Evolutionary conservation across 2,329 filamentous ascomycete species (phyloP), one percentile per base, ranked within the genome.

Genomic region (Blumeria graminis): DNA sequence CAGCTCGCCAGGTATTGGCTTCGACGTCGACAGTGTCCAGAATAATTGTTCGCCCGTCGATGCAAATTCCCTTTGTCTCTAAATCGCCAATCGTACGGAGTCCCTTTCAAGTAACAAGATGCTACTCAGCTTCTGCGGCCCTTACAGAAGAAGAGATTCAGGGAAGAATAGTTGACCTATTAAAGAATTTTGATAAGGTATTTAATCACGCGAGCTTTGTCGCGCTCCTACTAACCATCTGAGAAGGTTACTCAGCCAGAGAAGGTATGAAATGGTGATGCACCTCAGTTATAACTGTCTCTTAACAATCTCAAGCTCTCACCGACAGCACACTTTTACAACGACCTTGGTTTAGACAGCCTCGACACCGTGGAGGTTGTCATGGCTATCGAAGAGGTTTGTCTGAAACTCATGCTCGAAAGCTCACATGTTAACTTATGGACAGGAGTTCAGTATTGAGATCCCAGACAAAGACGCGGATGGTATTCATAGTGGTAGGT

Each of bases 321-420:
- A 67, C 73, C 79, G 61, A 76, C 74, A 56, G 83, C 90, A 58
- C 89, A 96, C 78, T 98, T 98, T 74, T 78, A 87, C 69, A 96
- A 95, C 71, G 90, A 98, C 73, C 84, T 98, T 61, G 92, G 89
- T 62, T 76, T 98, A 66, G 92, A 98, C 76, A 93, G 85, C 73
- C 79, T 98, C 71, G 92, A 98, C 71, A 95, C 92, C 61, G 92
- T 98, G 61, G 92, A 98, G 77, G 92, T 98, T 63, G 92, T 98
- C 66, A 98, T 98, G 92, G 92, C 92, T 63, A 96, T 98, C 72
- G 92, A 98, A 79, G 92, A 98, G 82, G 84, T 88, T 64, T 56
- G 61, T 60, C 36, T 43, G 9, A 43, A 18, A 34, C 1, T 33
- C 28, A 34, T 9, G 14, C 7, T 14, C n/a, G 39, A 11, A 32